Evolutionary conservation across 1,139 yeast genomes (phyloP), one percentile per base, ranked within the genome.

Genomic region (Sugiyamaella grinbergsii): DNA sequence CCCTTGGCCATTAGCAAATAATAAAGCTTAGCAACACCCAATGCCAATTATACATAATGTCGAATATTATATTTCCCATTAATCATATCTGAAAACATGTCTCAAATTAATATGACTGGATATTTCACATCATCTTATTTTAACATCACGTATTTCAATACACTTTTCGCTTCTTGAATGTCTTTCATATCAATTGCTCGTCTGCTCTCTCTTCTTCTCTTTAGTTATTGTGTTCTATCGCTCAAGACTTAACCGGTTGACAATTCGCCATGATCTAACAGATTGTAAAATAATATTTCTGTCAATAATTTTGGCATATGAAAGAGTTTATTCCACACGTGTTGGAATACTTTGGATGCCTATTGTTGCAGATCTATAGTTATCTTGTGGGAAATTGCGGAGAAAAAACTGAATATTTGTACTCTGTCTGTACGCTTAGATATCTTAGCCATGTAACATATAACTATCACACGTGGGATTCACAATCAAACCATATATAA

Each of bases 291-390:
- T 5, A 23, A 5, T 23, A 23, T 23, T 23, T 23, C 5, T 23
- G 5, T 23, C 7, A 13, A 26, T 28, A 37, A 37, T 22, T 20
- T 19, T 22, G 15, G 40, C 40, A 37, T 37, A 37, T 37, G 40
- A 37, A 37, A 22, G 16, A 6, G 18, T 8, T 37, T 37, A 26
- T 26, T 2, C 10, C 16, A 38, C 42, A 38, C 42, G 42, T 38
- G 42, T 26, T 38, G 32, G 32, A 24, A 15, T 10, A 23, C 26
- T n/a, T n/a, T n/a, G n/a, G n/a, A n/a, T n/a, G n/a, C n/a, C n/a
- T n/a, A n/a, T n/a, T 13, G 6, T n/a, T 13, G 31, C 8, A 24
- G 31, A 13, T 23, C 32, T 15, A 15, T 32, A 6, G 20, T 11
- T 5, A 15, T 13, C n/a, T n/a, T 32, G 37, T 22, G 37, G 37